Evolutionary conservation across 1,284 basidiomycete species (phyloP).

Genomic region (Ceratobasidium sp.): DNA sequence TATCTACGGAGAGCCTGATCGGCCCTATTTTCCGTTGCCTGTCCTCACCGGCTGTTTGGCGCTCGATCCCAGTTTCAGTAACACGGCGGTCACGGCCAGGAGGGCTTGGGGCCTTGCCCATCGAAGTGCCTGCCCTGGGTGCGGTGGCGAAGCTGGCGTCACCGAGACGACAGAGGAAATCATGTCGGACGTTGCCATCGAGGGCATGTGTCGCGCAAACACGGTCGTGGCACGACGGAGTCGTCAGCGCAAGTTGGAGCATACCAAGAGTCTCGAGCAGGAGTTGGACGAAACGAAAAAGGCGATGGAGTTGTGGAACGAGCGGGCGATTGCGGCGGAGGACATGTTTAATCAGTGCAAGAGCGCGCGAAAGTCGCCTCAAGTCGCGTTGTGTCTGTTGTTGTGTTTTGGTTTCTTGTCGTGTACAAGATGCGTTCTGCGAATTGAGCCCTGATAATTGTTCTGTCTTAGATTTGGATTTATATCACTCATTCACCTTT

Average conservation of each 20-base stretch:
- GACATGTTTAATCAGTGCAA: slow-evolving; percentile 32
- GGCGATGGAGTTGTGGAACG: slow-evolving; percentile 68
- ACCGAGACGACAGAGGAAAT: slow-evolving; percentile 61
- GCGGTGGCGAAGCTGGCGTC: slow-evolving; percentile 51
- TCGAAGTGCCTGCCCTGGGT: slow-evolving; percentile 66
- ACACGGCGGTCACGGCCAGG: slow-evolving; percentile 63
- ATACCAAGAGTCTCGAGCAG: slow-evolving; percentile 70
- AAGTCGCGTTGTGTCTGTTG: background rate
- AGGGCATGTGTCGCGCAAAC: slow-evolving; percentile 80
- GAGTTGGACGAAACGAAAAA: slow-evolving; percentile 59
- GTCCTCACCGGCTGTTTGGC: too few relatives aligned
- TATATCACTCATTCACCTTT: background rate
- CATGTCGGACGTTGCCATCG: slow-evolving; percentile 75
- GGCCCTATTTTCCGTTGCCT: too few relatives aligned
- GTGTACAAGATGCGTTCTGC: background rate
- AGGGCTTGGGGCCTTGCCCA: slow-evolving; percentile 63
- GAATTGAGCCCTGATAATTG: background rate
- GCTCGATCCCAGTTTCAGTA: slow-evolving; percentile 52
- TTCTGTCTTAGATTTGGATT: background rate
- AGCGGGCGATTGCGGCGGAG: slow-evolving; percentile 56
- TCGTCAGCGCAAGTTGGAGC: slow-evolving; percentile 79
- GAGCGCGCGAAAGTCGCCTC: background rate
- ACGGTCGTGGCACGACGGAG: slow-evolving; percentile 81
- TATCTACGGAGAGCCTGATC: too few relatives aligned
- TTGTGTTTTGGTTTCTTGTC: background rate